Base-by-base conservation (phyloP, 1,139 yeast genomes). In the Debaryomycetaceae sp. region DNA sequence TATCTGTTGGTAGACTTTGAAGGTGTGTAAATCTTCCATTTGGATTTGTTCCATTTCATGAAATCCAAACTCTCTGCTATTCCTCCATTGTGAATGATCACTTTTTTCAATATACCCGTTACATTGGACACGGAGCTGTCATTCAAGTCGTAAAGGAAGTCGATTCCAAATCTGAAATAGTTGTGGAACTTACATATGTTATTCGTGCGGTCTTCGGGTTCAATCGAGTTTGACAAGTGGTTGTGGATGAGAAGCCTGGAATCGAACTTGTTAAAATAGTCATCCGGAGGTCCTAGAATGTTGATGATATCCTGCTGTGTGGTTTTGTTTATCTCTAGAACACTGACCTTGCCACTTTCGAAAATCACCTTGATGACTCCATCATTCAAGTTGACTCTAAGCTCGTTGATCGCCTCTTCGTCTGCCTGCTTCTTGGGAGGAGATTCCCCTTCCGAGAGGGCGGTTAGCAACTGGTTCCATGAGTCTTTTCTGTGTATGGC, bases 241-340 rank as follows among this genome's bases (percentile, higher is more conserved):
- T 62, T 67, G 56, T 76, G 82, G 33, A 75, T 76, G 39, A 62
- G 57, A 6, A 70, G 59, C 40, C 76, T 62, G 1, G 75, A 70
- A 48, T 76, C 81, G 42, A 72, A 71, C 51, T 78, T 79, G 47
- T 70, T 63, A 49, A 78, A 72, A 7, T 66, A 69, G 44, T 76
- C 83, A 43, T 78, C 80, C 0, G 87, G 86, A 1, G 83, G 81
- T 0, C 86, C 86, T 24, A 81, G 59, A 1, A 65, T 54, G 34
- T 66, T 61, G 5, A 80, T 51, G 0, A 80, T 63, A 36, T 76
- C 76, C 49, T 78, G 82, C 58, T 80, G 81, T 1, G 76, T 65
- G 1, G 83, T 75, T 35, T 54, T 41, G 0, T 81, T 81, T 3
- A 77, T 57, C 9, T 48, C 42, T 4, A 66, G 49, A 4, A 27